Percentiles rank a stretch among this genome's conserved stretches.
phyloP scores from a whole-genome alignment of 768 basidiomycete genomes.

The Calocybe indica region DNA sequence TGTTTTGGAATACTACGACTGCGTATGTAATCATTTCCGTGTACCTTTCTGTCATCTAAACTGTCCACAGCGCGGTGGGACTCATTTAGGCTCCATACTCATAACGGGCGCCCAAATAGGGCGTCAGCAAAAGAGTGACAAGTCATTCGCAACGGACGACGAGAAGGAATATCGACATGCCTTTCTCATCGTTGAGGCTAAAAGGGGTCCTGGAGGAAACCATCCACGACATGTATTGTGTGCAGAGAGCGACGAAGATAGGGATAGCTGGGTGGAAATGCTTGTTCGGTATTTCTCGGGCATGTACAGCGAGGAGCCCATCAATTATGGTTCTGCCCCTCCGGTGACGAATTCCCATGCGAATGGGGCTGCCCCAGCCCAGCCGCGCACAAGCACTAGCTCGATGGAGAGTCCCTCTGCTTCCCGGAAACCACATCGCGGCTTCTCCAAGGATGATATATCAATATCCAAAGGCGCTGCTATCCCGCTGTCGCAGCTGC shows the following conservation, averaged over 20 bases:
- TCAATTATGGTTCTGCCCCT: slow-evolving; percentile 30
- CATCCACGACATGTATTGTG: slow-evolving; percentile 88
- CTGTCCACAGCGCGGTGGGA: slow-evolving; percentile 71
- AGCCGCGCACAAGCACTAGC: slow-evolving; percentile 52
- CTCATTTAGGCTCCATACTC: slow-evolving; percentile 84
- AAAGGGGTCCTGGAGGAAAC: slow-evolving; percentile 62
- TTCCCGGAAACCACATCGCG: slow-evolving; percentile 33
- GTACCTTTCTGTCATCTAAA: slow-evolving; percentile 8
- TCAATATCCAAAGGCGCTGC: slow-evolving; percentile 39
- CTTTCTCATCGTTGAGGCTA: slow-evolving; percentile 92
- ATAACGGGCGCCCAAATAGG: slow-evolving; percentile 96
- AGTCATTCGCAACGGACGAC: slow-evolving; percentile 54
- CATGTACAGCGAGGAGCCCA: slow-evolving; percentile 67
- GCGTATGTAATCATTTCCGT: slow-evolving; percentile 49
- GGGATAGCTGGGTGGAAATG: slow-evolving; percentile 93
- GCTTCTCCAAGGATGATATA: slow-evolving; percentile 56
- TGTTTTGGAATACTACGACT: slow-evolving; percentile 91
- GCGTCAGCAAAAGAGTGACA: slow-evolving; percentile 72
- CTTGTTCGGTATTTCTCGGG: slow-evolving; percentile 86
- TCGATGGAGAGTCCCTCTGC: slow-evolving; percentile 29
- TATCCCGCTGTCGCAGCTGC: slow-evolving; percentile 51
- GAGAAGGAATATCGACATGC: slow-evolving; percentile 96
- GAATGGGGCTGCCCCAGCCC: slow-evolving; percentile 24
- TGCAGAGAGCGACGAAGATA: slow-evolving; percentile 90
- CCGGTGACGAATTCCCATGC: slow-evolving; percentile 13